These are phyloP conservation scores for Cairneyella variabilis DNA, from an alignment of 495 filamentous ascomycete genomes.

Conservation along the genomic window DNA sequence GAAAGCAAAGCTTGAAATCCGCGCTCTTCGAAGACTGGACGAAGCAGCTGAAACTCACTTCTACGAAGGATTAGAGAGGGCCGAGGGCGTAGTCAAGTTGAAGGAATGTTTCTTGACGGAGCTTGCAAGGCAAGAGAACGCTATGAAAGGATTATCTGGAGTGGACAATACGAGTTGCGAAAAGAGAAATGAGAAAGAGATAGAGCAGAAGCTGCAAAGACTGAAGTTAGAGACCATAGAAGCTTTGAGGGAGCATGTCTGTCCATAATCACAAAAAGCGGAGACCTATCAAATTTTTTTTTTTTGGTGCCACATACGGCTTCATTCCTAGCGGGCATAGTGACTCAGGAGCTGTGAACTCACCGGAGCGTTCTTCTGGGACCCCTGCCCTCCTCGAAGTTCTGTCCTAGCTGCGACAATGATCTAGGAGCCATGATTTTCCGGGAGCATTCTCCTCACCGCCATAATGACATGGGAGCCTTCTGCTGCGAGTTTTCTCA, in stretches of 20 bases:
- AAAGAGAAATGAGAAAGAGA: neutral
- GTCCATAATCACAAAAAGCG: neutral
- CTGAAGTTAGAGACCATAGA: neutral
- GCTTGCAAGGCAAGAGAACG: neutral
- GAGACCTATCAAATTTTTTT: neutral
- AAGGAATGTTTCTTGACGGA: neutral
- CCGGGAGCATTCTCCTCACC: constrained; percentile 5
- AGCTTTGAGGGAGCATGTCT: neutral
- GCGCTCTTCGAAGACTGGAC: neutral
- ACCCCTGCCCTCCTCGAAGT: neutral
- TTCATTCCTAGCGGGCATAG: no score
- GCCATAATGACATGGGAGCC: constrained; percentile 1
- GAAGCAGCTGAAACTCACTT: neutral
- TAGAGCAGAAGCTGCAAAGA: neutral
- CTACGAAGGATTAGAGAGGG: constrained; percentile 2
- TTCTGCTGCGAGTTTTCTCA: constrained; percentile 8
- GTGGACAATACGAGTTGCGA: neutral
- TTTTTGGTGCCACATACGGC: neutral
- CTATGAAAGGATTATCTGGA: neutral
- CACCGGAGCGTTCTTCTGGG: neutral
- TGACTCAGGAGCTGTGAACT: neutral
- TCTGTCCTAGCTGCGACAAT: neutral
- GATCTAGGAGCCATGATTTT: constrained; percentile 4
- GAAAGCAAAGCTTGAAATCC: neutral
- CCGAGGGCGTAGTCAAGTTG: neutral